Evolutionary conservation across 2,329 filamentous ascomycete genomes (phyloP), one percentile per base, ranked within the genome.

Genomic region (Penicillium sp.): DNA sequence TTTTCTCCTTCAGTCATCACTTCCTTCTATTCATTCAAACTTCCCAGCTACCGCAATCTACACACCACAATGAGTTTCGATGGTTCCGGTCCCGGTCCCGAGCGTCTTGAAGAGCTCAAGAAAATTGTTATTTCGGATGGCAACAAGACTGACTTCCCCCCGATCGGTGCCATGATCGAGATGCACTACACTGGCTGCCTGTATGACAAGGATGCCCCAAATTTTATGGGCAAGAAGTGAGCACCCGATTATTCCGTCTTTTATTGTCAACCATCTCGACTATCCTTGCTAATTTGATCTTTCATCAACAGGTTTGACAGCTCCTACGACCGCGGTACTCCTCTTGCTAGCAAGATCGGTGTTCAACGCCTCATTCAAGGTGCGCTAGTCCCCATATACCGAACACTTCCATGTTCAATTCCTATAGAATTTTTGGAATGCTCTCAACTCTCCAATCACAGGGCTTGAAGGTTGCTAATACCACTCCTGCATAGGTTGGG

Each of bases 111-210:
- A 2, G 35, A 22, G 18, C 6, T 40, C 18, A 2, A 11, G 9
- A 95, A 91, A 81, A 82, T 81, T 48, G 75, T 83, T 60, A 73
- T 87, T 66, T 69, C 76, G 33, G 75, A 82, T 60, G 92, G 93
- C 69, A 81, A 82, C 68, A 79, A 79, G 55, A 81, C 81, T 54
- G 73, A 85, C 67, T 79, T 75, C 62, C 89, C 93, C 55, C 70
- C 76, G 62, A 67, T 70, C 15, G 89, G 90, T 63, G 86, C 97
- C 73, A 84, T 77, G 25, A 90, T 97, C 69, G 85, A 83, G 69
- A 96, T 97, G 71, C 85, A 94, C 77, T 97, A 97, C 82, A 94
- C 89, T 41, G 94, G 94, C 67, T 96, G 81, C 77, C 82, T 97
- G 61, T 89, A 88, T 77, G 87, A 95, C 69, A 69, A 79, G 22